Evolutionary conservation across 2,329 filamentous ascomycete genomes (phyloP).

Genomic region (Elsinoe perseae): DNA sequence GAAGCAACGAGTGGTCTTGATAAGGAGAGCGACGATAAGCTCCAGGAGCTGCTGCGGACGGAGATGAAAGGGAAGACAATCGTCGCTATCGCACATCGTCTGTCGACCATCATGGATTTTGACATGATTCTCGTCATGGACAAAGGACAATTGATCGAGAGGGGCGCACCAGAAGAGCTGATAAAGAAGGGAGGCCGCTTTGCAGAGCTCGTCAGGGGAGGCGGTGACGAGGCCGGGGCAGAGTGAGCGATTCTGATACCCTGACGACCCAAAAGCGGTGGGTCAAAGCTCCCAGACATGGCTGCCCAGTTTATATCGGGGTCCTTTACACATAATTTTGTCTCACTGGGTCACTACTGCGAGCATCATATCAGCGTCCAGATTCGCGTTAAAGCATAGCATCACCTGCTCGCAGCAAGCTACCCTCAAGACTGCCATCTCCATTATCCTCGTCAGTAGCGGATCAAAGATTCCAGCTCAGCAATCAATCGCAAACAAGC

Average conservation of each 20-base stretch:
- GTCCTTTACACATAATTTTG: background rate
- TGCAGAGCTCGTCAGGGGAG: slow-evolving; percentile 12
- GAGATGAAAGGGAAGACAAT: slow-evolving; percentile 52
- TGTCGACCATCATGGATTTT: slow-evolving; percentile 49
- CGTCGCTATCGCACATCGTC: slow-evolving; percentile 49
- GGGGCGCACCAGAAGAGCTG: slow-evolving; percentile 23
- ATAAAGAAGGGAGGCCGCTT: slow-evolving; percentile 19
- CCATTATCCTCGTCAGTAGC: too few species aligned
- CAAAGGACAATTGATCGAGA: slow-evolving; percentile 41
- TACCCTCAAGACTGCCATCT: background rate
- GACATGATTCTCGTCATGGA: slow-evolving; percentile 48
- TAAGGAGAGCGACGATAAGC: slow-evolving; percentile 21
- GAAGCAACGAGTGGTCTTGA: slow-evolving; percentile 34
- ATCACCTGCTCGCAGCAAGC: background rate
- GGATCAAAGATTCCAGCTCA: background rate
- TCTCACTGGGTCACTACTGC: background rate
- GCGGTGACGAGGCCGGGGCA: background rate
- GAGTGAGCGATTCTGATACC: background rate
- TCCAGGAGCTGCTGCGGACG: slow-evolving; percentile 35
- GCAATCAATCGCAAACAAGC: background rate
- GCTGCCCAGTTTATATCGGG: background rate
- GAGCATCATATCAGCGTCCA: background rate
- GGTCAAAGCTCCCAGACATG: background rate
- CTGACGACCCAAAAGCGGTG: background rate
- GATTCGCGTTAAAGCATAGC: background rate